phyloP scores from a whole-genome alignment of 2,329 filamentous ascomycete species.

The Fusarium bulbicola region DNA sequence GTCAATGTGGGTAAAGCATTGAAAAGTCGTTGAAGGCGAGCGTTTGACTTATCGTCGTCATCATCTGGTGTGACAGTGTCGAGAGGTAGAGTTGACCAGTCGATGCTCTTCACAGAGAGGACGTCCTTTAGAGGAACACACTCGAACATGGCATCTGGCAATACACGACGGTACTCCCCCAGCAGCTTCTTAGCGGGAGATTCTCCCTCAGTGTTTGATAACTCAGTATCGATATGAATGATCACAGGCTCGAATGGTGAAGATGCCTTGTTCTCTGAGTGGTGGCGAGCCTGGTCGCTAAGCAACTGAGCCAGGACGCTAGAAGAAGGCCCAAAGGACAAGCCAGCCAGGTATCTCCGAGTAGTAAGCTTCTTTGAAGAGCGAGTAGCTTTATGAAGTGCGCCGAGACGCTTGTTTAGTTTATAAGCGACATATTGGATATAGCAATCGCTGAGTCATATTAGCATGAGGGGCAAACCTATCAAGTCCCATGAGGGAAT shows the following conservation, averaged over 20 bases:
- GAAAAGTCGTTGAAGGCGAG: slow-evolving; percentile 64
- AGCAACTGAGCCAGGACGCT: slow-evolving; percentile 80
- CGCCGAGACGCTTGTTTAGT: slow-evolving; percentile 74
- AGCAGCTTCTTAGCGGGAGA: slow-evolving; percentile 57
- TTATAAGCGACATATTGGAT: slow-evolving; percentile 80
- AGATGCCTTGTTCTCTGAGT: slow-evolving; percentile 70
- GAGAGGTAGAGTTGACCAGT: slow-evolving; percentile 60
- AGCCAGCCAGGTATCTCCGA: slow-evolving; percentile 72
- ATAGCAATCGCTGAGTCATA: slow-evolving; percentile 69
- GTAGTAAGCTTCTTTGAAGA: slow-evolving; percentile 46
- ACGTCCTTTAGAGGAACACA: slow-evolving; percentile 71
- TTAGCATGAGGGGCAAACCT: not conserved
- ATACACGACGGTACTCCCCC: slow-evolving; percentile 64
- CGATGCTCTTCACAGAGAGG: slow-evolving; percentile 60
- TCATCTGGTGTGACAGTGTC: slow-evolving; percentile 10
- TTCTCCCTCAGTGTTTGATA: slow-evolving; percentile 39
- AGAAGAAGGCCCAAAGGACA: slow-evolving; percentile 87
- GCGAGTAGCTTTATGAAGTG: slow-evolving; percentile 60
- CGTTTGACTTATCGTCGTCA: slow-evolving; percentile 41
- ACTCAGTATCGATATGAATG: slow-evolving; percentile 61
- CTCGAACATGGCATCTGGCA: slow-evolving; percentile 72
- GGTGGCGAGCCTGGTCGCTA: slow-evolving; percentile 72
- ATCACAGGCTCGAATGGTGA: slow-evolving; percentile 74
- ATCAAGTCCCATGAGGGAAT: not conserved
- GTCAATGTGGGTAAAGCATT: slow-evolving; percentile 75